These are phyloP conservation scores for Juncus inflexus DNA, from an alignment of 176 grass and related monocot genomes.

Conservation along the genomic window DNA sequence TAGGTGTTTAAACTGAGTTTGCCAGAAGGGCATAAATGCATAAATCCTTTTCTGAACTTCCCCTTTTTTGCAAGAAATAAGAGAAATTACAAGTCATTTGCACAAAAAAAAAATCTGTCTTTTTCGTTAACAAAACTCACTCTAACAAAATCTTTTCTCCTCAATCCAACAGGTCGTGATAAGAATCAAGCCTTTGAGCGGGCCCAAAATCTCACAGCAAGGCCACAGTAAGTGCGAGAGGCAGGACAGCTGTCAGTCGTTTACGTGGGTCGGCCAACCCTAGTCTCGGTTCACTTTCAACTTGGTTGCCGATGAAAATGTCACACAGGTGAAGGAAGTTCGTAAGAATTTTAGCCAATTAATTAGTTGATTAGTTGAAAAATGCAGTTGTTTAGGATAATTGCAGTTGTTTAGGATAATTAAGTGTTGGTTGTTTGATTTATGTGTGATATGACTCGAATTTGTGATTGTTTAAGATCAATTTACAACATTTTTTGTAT, in stretches of 20 bases:
- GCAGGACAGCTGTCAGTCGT: conserved; percentile 65
- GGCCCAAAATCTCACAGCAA: conserved; percentile 69
- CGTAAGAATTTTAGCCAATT: too few relatives aligned
- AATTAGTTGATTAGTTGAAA: too few relatives aligned
- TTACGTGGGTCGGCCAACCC: conserved; percentile 84
- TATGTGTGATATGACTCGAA: too few relatives aligned
- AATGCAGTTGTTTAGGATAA: too few relatives aligned
- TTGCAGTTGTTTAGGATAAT: too few relatives aligned
- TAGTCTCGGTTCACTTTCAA: conserved; percentile 97
- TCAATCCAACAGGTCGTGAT: conserved; percentile 84
- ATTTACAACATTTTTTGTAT: too few relatives aligned
- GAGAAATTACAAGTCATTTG: too few relatives aligned
- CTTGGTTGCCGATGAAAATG: conserved; percentile 87
- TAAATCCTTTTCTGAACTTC: background rate
- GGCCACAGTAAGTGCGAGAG: conserved; percentile 60
- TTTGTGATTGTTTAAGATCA: too few relatives aligned
- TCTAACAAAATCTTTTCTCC: background rate
- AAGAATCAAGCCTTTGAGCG: conserved; percentile 69
- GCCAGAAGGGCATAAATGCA: background rate
- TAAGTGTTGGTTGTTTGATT: too few relatives aligned
- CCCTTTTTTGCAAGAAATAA: too few relatives aligned
- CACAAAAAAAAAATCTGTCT: too few relatives aligned
- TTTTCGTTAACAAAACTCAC: background rate
- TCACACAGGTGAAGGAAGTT: too few relatives aligned
- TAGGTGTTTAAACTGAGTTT: background rate